Percentiles rank a stretch among this genome's conserved stretches.
Conservation (phyloP, 1,284 basidiomycete genomes). For the Heterobasidion occidentale region DNA sequence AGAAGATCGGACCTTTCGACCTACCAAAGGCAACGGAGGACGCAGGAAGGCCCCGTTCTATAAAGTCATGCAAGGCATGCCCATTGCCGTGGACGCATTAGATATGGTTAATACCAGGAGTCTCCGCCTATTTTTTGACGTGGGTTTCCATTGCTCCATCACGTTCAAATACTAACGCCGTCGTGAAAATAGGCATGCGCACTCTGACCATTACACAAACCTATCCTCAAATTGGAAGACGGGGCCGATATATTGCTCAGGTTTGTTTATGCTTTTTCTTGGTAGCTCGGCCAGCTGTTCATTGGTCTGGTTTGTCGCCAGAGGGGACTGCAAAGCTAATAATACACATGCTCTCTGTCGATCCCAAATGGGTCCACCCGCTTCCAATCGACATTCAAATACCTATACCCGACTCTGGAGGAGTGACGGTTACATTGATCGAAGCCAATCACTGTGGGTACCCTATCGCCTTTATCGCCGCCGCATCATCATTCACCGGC, state of each 20-base stretch:
- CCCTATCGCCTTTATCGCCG: too few species aligned
- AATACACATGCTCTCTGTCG: conserved; percentile 82
- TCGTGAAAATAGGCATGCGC: conserved; percentile 63
- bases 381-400: conserved; percentile 77
- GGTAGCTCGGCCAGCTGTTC: background rate
- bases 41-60: conserved; percentile 85
- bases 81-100: conserved; percentile 95
- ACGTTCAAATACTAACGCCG: too few species aligned
- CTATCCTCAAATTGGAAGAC: conserved; percentile 81
- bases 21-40: conserved; percentile 42
- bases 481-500: too few species aligned
- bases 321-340: conserved; percentile 88
- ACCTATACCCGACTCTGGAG: conserved; percentile 75
- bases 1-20: conserved; percentile 40
- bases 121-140: conserved; percentile 88
- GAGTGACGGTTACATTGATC: conserved; percentile 88
- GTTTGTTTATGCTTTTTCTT: conserved; percentile 16
- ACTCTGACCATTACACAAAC: conserved; percentile 93
- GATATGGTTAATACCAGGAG: conserved; percentile 85
- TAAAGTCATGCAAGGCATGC: conserved; percentile 96
- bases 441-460: conserved; percentile 92
- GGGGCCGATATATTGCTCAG: conserved; percentile 93
- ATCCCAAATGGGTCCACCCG: conserved; percentile 80
- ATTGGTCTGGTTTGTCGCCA: background rate
- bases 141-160: conserved; percentile 24